A percentile compares a stretch with the other conserved stretches of the same genome.
Evolutionary conservation across 75 land plant genomes (phyloP).

Genomic region (Pseudotsuga menziesii): DNA sequence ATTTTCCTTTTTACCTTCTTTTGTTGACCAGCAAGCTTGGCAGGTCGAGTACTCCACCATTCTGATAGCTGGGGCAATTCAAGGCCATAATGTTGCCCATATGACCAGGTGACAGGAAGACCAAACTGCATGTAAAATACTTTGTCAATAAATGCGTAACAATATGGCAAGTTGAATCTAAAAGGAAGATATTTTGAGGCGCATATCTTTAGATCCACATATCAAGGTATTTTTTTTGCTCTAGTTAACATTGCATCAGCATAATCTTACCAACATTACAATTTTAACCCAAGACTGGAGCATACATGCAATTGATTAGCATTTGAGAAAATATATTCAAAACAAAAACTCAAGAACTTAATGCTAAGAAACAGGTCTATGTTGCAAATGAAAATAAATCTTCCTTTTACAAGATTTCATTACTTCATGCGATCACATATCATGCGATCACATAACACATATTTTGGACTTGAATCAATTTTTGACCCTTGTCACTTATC

Average conservation of each 20-base stretch:
- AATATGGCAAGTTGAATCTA: neutral
- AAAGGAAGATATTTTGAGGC: neutral
- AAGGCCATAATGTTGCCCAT: conserved; percentile 58
- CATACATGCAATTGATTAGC: neutral
- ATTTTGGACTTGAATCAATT: neutral
- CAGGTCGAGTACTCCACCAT: conserved; percentile 93
- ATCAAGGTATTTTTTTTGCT: neutral
- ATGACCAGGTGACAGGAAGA: conserved; percentile 93
- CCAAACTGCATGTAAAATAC: conserved; percentile 59
- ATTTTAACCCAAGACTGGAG: neutral
- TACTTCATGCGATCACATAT: neutral
- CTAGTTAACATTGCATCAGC: neutral
- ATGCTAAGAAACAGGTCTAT: neutral
- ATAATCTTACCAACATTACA: neutral
- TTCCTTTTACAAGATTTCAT: neutral
- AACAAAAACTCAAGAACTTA: no score
- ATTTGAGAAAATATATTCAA: neutral
- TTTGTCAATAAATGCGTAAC: neutral
- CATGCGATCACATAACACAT: neutral
- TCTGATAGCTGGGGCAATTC: conserved; percentile 55
- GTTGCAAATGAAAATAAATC: neutral
- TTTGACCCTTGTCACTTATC: neutral
- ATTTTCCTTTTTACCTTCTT: conserved; percentile 54
- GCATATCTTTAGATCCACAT: neutral
- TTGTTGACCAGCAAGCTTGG: conserved; percentile 70